Percentiles rank a stretch among this genome's conserved stretches.
These are phyloP conservation scores for Nepenthes mirabilis DNA, from an alignment of 148 eudicot genomes.

Conservation along the genomic window DNA sequence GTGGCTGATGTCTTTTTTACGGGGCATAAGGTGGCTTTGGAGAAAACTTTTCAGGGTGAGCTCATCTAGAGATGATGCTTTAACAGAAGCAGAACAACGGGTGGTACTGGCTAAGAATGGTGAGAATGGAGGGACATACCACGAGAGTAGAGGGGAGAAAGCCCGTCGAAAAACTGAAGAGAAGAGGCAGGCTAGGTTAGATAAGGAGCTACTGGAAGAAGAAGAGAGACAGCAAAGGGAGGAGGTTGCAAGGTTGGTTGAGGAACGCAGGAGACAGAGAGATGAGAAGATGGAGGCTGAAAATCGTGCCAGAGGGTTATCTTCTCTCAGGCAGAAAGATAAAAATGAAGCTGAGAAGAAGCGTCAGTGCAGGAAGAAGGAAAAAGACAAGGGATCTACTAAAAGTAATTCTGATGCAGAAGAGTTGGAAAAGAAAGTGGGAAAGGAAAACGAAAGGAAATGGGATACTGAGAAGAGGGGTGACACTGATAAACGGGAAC, in stretches of 20 bases:
- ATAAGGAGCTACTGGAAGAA: conserved; percentile 84
- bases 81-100: conserved; percentile 41
- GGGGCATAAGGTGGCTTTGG: conserved; percentile 59
- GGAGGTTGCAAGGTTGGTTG: conserved; percentile 90
- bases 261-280: conserved; percentile 77
- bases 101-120: conserved; percentile 43
- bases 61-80: conserved; percentile 51
- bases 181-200: conserved; percentile 91
- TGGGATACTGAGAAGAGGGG: conserved; percentile 44
- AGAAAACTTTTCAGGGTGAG: conserved; percentile 65
- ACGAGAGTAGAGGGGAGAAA: conserved; percentile 85
- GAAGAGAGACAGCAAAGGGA: conserved; percentile 97
- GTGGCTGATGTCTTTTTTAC: conserved; percentile 34
- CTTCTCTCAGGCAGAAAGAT: conserved; percentile 49
- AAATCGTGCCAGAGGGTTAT: conserved; percentile 37
- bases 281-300: conserved; percentile 88
- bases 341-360: conserved; percentile 72
- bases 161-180: conserved; percentile 99
- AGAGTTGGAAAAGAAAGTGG: conserved; percentile 61
- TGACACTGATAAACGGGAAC: conserved; percentile 51
- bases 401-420: conserved; percentile 95
- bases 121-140: conserved; percentile 53
- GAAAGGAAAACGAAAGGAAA: conserved; percentile 54
- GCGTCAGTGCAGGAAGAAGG: conserved; percentile 66
- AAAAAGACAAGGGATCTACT: conserved; percentile 74